These are phyloP conservation scores for Agastache rugosa DNA, from an alignment of 257 asterid genomes.

Conservation along the genomic window DNA sequence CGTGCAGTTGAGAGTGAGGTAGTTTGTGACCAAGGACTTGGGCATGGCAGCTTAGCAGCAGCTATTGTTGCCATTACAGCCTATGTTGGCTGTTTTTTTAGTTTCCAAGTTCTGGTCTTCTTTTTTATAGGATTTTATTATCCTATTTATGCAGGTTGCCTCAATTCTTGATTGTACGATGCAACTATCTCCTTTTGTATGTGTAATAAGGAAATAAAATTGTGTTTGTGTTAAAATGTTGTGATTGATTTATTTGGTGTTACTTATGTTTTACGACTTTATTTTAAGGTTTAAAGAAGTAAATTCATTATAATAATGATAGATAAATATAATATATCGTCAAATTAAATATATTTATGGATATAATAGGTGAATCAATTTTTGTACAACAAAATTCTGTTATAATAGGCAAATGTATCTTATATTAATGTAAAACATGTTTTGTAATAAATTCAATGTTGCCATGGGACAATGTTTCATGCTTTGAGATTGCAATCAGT, in stretches of 20 bases:
- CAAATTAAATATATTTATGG: too few species aligned
- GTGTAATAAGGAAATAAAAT: constrained; percentile 39
- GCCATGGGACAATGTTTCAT: too few species aligned
- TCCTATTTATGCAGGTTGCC: constrained; percentile 51
- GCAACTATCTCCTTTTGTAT: constrained; percentile 31
- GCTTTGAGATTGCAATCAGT: too few species aligned
- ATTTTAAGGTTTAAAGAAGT: too few species aligned
- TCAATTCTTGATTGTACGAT: constrained; percentile 41
- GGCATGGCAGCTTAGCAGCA: constrained; percentile 46
- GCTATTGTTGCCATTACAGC: constrained; percentile 49
- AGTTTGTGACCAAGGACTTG: constrained; percentile 47
- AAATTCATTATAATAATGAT: too few species aligned
- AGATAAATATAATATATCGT: too few species aligned
- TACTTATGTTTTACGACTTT: neutral
- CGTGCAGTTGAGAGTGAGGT: constrained; percentile 39
- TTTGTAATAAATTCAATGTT: too few species aligned
- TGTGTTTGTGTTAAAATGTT: constrained; percentile 6
- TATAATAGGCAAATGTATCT: too few species aligned
- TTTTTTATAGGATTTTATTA: constrained; percentile 48
- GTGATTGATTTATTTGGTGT: neutral
- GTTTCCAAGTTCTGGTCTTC: constrained; percentile 41
- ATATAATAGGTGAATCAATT: too few species aligned
- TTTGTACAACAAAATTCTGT: too few species aligned
- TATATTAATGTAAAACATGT: too few species aligned
- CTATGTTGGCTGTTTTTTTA: constrained; percentile 39